Evolutionary conservation across 2,329 filamentous ascomycete species (phyloP), one percentile per base, ranked within the genome.

Genomic region (Neofusicoccum umdonicola): DNA sequence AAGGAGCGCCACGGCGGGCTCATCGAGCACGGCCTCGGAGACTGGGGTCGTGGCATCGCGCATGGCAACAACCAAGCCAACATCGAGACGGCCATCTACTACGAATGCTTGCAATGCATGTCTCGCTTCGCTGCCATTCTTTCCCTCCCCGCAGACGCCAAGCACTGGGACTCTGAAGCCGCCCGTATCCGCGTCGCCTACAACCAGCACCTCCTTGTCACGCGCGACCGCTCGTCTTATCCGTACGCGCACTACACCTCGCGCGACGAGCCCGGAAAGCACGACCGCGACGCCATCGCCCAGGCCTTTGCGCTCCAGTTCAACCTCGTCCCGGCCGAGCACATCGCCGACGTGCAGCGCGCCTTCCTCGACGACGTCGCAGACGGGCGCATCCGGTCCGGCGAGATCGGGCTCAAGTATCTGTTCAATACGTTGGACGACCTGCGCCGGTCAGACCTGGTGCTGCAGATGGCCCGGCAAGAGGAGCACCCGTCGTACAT

Each of bases 401-500:
- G 78, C 19, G 78, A 81, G 58, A 80, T 81, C 42, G 78, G 79
- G 0, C 74, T 81, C 39, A 77, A 76, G 60, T 79, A 77, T 64
- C 71, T 80, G 9, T 80, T 74, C 71, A 79, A 79, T 67, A 79
- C 78, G 0, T 73, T 80, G 15, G 71, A 75, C 3, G 77, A 79
- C 39, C 71, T 80, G 4, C 73, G 78, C 47, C 74, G 79, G 1
- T 76, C 76, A 0, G 76, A 78, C 51, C 76, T 80, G 22, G 77
- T 81, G 6, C 70, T 81, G 1, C 69, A 76, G 37, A 81, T 82
- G 81, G 77, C 77, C 1, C 73, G 80, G 2, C 80, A 81, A 61
- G 78, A 82, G 65, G 79, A 82, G 51, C 80, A 83, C 51, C 81
- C 80, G 0, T 79, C 76, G 0, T 83, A 82, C 65, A 81, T 83